phyloP scores from a whole-genome alignment of 2,329 filamentous ascomycete genomes.

The Ophiocordyceps polyrhachis-furcata region DNA sequence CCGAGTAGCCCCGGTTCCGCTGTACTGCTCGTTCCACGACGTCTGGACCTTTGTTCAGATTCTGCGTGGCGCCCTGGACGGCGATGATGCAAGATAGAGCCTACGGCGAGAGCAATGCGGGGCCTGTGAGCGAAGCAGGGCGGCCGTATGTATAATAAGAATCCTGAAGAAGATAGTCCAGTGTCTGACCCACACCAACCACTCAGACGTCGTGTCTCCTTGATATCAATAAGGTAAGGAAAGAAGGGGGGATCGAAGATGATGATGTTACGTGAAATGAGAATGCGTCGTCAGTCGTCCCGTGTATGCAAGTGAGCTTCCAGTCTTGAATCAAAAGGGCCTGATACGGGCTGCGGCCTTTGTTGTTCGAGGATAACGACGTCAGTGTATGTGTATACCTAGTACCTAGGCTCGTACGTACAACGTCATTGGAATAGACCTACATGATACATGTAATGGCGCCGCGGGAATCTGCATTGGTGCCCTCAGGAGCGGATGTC shows the following conservation, averaged over 20 bases:
- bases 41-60: conserved; percentile 33
- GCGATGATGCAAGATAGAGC: not conserved
- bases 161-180: no score
- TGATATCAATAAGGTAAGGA: not conserved
- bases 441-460: not conserved
- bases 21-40: conserved; percentile 70
- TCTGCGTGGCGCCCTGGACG: conserved; percentile 9
- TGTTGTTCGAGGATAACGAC: not conserved
- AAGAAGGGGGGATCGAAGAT: not conserved
- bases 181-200: not conserved
- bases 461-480: not conserved
- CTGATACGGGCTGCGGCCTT: not conserved
- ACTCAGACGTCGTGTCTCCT: not conserved
- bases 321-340: not conserved
- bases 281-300: not conserved
- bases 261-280: not conserved
- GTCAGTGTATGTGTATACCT: not conserved
- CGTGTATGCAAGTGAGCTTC: not conserved
- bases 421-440: not conserved
- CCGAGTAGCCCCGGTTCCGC: conserved; percentile 60
- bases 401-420: not conserved
- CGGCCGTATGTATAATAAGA: not conserved
- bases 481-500: not conserved
- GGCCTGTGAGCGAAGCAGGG: no score
- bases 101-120: no score